Evolutionary conservation across 352 stramenopile species (phyloP), one percentile per base, ranked within the genome.

Genomic region (Globisporangium acanthophoron): DNA sequence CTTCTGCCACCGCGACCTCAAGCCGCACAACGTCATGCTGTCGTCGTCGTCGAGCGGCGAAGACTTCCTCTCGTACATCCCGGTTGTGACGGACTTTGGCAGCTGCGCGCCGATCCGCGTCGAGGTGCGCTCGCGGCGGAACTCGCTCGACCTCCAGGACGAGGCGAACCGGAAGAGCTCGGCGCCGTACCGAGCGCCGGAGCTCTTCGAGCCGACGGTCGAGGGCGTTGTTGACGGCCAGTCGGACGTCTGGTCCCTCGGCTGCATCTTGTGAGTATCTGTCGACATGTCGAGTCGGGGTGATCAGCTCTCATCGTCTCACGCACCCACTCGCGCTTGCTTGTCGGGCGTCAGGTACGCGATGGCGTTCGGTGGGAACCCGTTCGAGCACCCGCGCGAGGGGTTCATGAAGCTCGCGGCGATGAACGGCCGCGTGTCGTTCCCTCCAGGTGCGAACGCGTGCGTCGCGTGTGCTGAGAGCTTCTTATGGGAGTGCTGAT

Each of bases 1-100:
- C 3, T 95, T 91, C 56, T 92, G 82, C 50, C 87, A 96, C 56
- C 75, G 85, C 18, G 85, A 94, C 56, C 74, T 96, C 33, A 94
- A 92, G 66, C 84, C 84, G 13, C 85, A 95, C 58, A 94, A 94
- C 43, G 67, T 96, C 1, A 56, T 96, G 54, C 61, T 96, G 13
- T 85, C 76, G 29, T 88, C 78, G 29, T 80, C 74, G 24, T 78
- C 77, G 0, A 71, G 64, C 57, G 78, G 73, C 47, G 78, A 86
- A 50, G 78, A 90, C 52, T 82, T 81, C 6, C 64, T 92, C n/a
- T 69, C 81, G 13, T 89, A 82, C 37, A 86, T 89, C 47, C 84
- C 87, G 3, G 74, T 96, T 16, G 69, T 96, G 41, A 95, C 84
- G 48, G 84, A 94, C 69, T 93, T 96, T 67, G 85, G 86, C 35